phyloP scores from a whole-genome alignment of 768 basidiomycete genomes.

The Russula vinacea region DNA sequence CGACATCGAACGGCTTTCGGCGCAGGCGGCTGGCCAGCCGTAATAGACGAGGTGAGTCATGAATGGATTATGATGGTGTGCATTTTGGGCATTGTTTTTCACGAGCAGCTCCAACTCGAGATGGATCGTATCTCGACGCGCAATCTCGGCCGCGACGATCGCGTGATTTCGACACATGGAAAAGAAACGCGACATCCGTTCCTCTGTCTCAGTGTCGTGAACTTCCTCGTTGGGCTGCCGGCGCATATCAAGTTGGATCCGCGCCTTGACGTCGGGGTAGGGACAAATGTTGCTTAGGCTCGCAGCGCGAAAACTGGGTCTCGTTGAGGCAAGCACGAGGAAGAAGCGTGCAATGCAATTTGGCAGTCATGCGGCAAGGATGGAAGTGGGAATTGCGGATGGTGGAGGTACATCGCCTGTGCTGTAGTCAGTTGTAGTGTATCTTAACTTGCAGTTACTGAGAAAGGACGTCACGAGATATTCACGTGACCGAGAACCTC shows the following conservation, averaged over 20 bases:
- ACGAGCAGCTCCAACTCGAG: conserved; percentile 76
- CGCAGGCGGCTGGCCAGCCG: conserved; percentile 64
- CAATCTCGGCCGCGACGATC: conserved; percentile 93
- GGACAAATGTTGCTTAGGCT: conserved; percentile 89
- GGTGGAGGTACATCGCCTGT: conserved; percentile 42
- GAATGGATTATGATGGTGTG: neutral
- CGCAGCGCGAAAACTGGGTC: conserved; percentile 67
- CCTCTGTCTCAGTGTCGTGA: conserved; percentile 73
- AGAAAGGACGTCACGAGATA: conserved; percentile 2
- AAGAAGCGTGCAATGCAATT: conserved; percentile 98
- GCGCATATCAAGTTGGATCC: conserved; percentile 83
- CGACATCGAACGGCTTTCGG: conserved; percentile 78
- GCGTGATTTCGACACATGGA: conserved; percentile 85
- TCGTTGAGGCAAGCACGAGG: conserved; percentile 65
- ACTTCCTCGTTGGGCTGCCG: conserved; percentile 73
- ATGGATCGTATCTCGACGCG: conserved; percentile 82
- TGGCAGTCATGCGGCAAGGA: conserved; percentile 81
- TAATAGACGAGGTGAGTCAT: conserved; percentile 69
- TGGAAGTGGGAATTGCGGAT: conserved; percentile 59
- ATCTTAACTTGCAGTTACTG: no score
- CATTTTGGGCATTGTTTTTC: neutral
- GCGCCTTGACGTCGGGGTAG: conserved; percentile 65
- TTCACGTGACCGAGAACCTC: neutral
- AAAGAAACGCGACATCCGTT: conserved; percentile 93
- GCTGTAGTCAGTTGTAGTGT: conserved; percentile 3